These are phyloP conservation scores for Platanus orientalis DNA, from an alignment of 164 flowering plant species.

Conservation along the genomic window DNA sequence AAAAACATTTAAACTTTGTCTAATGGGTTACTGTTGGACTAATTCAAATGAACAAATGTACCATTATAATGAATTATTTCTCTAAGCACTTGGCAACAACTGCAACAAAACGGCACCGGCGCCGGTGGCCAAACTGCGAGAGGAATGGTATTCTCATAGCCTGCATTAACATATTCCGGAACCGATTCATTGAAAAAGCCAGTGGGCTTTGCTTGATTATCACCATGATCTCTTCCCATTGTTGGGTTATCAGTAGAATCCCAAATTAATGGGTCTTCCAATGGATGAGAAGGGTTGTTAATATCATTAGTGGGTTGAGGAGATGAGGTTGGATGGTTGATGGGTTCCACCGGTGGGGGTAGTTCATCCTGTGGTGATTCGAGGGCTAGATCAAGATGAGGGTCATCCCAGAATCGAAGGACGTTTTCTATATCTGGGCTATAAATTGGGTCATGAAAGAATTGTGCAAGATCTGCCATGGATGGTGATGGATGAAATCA, in stretches of 20 bases:
- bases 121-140: constrained; percentile 8
- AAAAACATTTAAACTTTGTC: no score
- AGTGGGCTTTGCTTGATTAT: no score
- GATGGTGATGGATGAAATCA: background rate
- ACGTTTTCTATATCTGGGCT: background rate
- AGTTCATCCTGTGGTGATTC: background rate
- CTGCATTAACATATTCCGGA: background rate
- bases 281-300: no score
- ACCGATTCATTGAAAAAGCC: background rate
- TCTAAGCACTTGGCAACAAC: constrained; percentile 46
- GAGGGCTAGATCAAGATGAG: background rate
- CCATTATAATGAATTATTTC: constrained; percentile 47
- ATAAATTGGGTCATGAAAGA: background rate
- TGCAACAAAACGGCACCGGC: constrained; percentile 19
- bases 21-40: no score
- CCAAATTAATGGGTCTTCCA: no score
- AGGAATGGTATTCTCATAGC: background rate
- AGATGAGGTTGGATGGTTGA: no score
- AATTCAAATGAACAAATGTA: no score
- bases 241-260: background rate
- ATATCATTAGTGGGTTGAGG: no score
- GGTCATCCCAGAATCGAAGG: background rate
- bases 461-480: no score
- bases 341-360: background rate
- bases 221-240: background rate